A percentile compares a stretch with the other conserved stretches of the same genome.
phyloP scores from a whole-genome alignment of 2,329 filamentous ascomycete genomes.

The Coniosporium tulheliwenetii region DNA sequence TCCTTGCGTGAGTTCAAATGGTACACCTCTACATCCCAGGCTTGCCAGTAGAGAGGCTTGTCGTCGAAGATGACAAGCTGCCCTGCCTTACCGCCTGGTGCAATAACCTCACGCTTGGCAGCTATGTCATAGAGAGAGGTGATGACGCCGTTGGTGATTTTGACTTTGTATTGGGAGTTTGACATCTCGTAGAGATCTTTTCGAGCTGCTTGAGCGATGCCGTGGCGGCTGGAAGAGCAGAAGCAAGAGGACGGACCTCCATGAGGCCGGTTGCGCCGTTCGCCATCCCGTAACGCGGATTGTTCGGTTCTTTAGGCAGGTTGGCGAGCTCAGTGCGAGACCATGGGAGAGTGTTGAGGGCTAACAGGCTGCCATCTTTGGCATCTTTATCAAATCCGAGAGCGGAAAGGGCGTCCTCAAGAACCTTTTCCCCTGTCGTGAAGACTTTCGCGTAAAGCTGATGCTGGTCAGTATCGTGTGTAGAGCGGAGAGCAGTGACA shows the following conservation, averaged over 20 bases:
- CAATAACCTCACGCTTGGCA: slow-evolving; percentile 62
- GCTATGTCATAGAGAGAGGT: slow-evolving; percentile 67
- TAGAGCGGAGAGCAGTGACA: slow-evolving; percentile 3
- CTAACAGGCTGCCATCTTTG: slow-evolving; percentile 33
- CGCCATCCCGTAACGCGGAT: slow-evolving; percentile 25
- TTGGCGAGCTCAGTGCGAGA: slow-evolving; percentile 57
- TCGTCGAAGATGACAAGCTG: slow-evolving; percentile 93
- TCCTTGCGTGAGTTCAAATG: slow-evolving; percentile 78
- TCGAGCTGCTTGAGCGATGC: slow-evolving; percentile 34
- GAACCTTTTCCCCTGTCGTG: slow-evolving; percentile 53
- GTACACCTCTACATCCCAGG: slow-evolving; percentile 95
- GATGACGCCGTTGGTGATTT: slow-evolving; percentile 61
- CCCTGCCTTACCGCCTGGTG: slow-evolving; percentile 60
- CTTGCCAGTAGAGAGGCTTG: slow-evolving; percentile 94
- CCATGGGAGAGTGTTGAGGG: slow-evolving; percentile 82
- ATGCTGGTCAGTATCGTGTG: slow-evolving; percentile 8
- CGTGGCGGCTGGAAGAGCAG: slow-evolving; percentile 12
- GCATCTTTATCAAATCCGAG: slow-evolving; percentile 44
- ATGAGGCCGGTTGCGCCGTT: slow-evolving; percentile 30
- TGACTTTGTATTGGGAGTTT: slow-evolving; percentile 61
- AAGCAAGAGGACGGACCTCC: slow-evolving; percentile 9
- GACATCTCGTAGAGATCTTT: slow-evolving; percentile 58
- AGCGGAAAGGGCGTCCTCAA: slow-evolving; percentile 51
- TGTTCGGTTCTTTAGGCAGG: slow-evolving; percentile 30
- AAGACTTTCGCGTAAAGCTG: slow-evolving; percentile 70